Conservation (phyloP, 192 early-diverging fungal genomes). For the Coemansia javaensis region DNA sequence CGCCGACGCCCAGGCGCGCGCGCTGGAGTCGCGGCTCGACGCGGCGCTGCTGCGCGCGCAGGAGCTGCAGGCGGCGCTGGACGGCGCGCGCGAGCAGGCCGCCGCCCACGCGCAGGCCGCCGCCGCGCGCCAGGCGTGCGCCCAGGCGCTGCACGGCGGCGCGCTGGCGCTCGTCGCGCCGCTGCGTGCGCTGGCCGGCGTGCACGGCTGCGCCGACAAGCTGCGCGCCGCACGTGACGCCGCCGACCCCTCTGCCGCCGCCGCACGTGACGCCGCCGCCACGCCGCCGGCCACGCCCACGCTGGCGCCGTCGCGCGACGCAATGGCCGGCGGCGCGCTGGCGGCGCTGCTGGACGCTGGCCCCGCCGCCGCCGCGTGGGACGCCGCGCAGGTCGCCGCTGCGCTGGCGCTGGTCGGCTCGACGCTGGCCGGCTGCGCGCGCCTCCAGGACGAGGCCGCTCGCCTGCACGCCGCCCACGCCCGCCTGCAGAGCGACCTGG, state of each 20-base stretch:
- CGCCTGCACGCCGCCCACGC: slow-evolving; percentile 14
- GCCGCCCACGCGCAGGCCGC: slow-evolving; percentile 16
- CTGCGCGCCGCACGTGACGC: slow-evolving; percentile 6
- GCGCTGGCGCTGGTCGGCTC: slow-evolving; percentile 25
- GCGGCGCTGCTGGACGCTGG: not conserved
- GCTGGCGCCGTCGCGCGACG: slow-evolving; percentile 1
- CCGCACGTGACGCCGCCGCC: not conserved
- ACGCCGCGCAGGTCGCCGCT: slow-evolving; percentile 10
- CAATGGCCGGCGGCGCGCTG: slow-evolving; percentile 11
- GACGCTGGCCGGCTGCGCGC: slow-evolving; percentile 18
- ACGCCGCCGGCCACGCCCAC: slow-evolving; percentile 42
- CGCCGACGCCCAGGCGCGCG: slow-evolving; percentile 11
- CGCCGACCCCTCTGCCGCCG: too few relatives aligned
- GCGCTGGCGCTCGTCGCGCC: slow-evolving; percentile 18
- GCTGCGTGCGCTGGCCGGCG: slow-evolving; percentile 22
- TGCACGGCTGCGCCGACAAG: slow-evolving; percentile 22
- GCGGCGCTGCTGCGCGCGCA: slow-evolving; percentile 27
- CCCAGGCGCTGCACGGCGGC: not conserved
- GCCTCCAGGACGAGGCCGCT: slow-evolving; percentile 20
- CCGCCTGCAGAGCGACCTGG: slow-evolving; percentile 28
- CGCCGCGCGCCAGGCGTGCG: slow-evolving; percentile 4
- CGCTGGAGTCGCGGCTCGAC: slow-evolving; percentile 29
- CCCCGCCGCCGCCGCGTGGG: not conserved
- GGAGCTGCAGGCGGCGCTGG: slow-evolving; percentile 19
- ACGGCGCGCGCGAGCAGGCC: slow-evolving; percentile 7